These are phyloP conservation scores for Botrytis byssoidea DNA, from an alignment of 2,329 filamentous ascomycete species.

Conservation along the genomic window DNA sequence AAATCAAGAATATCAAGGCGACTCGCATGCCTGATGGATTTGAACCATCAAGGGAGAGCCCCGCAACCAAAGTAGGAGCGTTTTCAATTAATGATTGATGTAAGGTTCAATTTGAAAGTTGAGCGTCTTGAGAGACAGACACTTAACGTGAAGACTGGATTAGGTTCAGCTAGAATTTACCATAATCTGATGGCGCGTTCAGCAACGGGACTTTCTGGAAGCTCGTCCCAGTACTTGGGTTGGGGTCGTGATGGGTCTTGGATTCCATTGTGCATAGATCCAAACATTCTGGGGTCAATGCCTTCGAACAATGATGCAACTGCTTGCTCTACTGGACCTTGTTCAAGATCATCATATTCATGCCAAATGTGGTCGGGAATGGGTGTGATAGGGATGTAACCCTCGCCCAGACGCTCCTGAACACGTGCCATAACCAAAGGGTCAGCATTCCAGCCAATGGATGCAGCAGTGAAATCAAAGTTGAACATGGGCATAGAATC, in stretches of 20 bases:
- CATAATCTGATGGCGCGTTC: neutral
- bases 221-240: neutral
- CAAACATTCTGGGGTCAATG: neutral
- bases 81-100: constrained; percentile 2
- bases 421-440: neutral
- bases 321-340: neutral
- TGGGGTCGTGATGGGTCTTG: neutral
- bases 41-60: constrained; percentile 16
- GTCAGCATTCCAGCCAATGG: neutral
- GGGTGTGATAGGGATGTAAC: constrained; percentile 10
- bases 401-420: neutral
- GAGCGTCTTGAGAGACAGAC: neutral
- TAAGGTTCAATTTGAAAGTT: neutral
- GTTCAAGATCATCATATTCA: neutral
- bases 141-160: neutral
- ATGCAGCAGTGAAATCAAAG: neutral
- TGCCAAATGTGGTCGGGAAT: constrained; percentile 9
- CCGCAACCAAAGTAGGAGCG: constrained; percentile 20
- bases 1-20: neutral
- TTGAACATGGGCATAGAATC: neutral
- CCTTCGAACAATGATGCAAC: neutral
- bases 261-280: neutral
- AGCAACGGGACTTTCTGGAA: neutral
- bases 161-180: neutral
- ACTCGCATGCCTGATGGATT: constrained; percentile 19